Percentiles rank a stretch among this genome's conserved stretches.
Evolutionary conservation across 371 early-diverging fungal genomes (phyloP).

Genomic region (Lichtheimia ornata): DNA sequence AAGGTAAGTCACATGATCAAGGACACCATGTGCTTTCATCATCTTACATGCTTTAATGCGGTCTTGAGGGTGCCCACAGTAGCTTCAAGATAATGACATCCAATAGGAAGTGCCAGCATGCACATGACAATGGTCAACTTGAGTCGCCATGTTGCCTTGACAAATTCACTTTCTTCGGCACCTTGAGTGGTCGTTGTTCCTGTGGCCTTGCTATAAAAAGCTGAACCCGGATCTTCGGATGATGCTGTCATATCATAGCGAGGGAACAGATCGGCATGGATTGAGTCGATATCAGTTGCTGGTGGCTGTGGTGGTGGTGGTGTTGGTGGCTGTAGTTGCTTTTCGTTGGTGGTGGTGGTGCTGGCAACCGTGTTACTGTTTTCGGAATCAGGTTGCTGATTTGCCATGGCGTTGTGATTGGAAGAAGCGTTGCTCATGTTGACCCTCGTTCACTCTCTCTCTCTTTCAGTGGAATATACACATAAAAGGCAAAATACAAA

Average conservation of each 20-base stretch:
- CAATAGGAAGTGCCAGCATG: slow-evolving; percentile 31
- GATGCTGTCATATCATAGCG: background rate
- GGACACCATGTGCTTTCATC: background rate
- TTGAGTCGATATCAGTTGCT: slow-evolving; percentile 6
- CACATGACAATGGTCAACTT: slow-evolving; percentile 16
- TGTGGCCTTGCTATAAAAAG: slow-evolving; percentile 10
- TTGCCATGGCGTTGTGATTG: no score
- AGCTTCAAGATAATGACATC: slow-evolving; percentile 48
- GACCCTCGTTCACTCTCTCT: no score
- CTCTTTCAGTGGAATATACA: no score
- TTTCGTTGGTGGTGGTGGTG: no score
- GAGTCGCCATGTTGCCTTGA: slow-evolving; percentile 16
- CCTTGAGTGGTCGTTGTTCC: slow-evolving; percentile 2
- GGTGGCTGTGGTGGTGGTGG: background rate
- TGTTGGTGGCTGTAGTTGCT: no score
- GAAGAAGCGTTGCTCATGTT: no score
- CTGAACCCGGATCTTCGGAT: background rate
- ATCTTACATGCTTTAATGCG: slow-evolving; percentile 35
- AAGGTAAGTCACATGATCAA: background rate
- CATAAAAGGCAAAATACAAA: no score
- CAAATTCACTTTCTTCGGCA: slow-evolving; percentile 2
- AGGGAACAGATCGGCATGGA: slow-evolving; percentile 11
- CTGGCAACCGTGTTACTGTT: background rate
- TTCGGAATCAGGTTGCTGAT: no score
- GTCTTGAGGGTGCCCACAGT: slow-evolving; percentile 47